phyloP scores from a whole-genome alignment of 1,284 basidiomycete species.

The Xerocomus nothofagi region DNA sequence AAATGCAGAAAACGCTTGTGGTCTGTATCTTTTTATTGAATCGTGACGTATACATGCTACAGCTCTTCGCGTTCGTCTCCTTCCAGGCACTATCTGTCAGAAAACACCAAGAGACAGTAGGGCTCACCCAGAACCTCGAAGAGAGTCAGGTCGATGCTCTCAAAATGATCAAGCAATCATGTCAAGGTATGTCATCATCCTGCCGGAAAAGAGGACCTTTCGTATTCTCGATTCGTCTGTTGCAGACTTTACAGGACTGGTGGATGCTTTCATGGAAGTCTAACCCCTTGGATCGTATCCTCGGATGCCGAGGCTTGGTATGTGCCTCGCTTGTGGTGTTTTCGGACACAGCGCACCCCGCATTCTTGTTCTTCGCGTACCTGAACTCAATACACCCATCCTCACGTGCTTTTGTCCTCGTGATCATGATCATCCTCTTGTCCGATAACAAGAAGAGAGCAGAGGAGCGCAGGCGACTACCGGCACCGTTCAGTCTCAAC shows the following conservation, averaged over 20 bases:
- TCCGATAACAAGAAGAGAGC: neutral
- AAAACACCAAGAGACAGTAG: slow-evolving; percentile 28
- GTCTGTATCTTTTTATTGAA: slow-evolving; percentile 12
- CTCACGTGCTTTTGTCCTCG: neutral
- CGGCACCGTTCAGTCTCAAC: neutral
- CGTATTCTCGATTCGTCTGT: neutral
- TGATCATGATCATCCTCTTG: neutral
- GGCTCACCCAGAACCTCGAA: slow-evolving; percentile 24
- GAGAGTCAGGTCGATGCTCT: slow-evolving; percentile 28
- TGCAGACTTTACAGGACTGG: slow-evolving; percentile 21
- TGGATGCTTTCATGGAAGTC: slow-evolving; percentile 26
- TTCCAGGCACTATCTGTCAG: slow-evolving; percentile 28
- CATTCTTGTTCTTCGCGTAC: neutral
- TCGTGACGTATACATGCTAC: neutral
- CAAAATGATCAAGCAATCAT: slow-evolving; percentile 21
- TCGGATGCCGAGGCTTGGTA: neutral
- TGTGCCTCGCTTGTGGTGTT: neutral
- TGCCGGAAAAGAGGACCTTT: neutral
- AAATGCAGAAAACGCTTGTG: slow-evolving; percentile 28
- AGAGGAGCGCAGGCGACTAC: neutral
- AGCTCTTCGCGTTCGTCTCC: neutral
- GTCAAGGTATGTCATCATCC: slow-evolving; percentile 19
- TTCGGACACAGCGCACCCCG: neutral
- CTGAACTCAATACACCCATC: neutral
- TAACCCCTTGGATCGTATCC: slow-evolving; percentile 5